Evolutionary conservation across 2,329 filamentous ascomycete genomes (phyloP).

Genomic region (Fusarium albidum): DNA sequence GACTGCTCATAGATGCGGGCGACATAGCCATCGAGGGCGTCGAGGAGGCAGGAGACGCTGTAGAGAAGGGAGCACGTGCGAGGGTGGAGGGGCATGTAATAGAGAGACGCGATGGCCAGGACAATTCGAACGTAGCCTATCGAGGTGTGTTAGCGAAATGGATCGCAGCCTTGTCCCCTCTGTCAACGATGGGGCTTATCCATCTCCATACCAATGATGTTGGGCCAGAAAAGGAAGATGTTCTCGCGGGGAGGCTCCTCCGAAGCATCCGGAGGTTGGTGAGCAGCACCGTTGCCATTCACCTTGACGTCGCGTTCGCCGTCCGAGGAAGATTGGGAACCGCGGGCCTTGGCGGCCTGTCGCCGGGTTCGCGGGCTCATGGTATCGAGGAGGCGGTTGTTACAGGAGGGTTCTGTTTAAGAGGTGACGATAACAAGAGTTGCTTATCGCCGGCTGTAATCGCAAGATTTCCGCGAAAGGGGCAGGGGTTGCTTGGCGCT

Average conservation of each 20-base stretch:
- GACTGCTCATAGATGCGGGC: slow-evolving; percentile 83
- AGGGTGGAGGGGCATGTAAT: slow-evolving; percentile 99
- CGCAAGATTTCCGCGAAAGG: slow-evolving; percentile 33
- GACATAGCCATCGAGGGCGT: slow-evolving; percentile 94
- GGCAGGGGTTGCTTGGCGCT: slow-evolving; percentile 34
- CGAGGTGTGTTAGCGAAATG: slow-evolving; percentile 24
- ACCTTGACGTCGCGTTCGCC: slow-evolving; percentile 42
- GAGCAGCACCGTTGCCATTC: slow-evolving; percentile 57
- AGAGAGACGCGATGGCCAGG: slow-evolving; percentile 87
- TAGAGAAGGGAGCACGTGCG: slow-evolving; percentile 92
- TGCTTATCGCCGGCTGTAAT: slow-evolving; percentile 38
- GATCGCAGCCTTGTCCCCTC: neutral
- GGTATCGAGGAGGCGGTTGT: slow-evolving; percentile 21
- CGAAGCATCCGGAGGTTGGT: slow-evolving; percentile 45
- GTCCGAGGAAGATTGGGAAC: slow-evolving; percentile 39
- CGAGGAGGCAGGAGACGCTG: slow-evolving; percentile 91
- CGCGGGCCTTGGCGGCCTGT: slow-evolving; percentile 48
- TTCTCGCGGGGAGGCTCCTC: slow-evolving; percentile 66
- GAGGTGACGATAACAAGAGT: slow-evolving; percentile 28
- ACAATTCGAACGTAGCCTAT: slow-evolving; percentile 80
- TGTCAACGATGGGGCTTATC: too few species aligned
- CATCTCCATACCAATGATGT: slow-evolving; percentile 77
- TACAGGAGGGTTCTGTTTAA: slow-evolving; percentile 18
- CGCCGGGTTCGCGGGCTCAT: slow-evolving; percentile 52
- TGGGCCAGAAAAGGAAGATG: slow-evolving; percentile 83